Percentiles rank a stretch among this genome's conserved stretches.
These are phyloP conservation scores for Brassica cretica DNA, from an alignment of 345 rosid species.

Conservation along the genomic window DNA sequence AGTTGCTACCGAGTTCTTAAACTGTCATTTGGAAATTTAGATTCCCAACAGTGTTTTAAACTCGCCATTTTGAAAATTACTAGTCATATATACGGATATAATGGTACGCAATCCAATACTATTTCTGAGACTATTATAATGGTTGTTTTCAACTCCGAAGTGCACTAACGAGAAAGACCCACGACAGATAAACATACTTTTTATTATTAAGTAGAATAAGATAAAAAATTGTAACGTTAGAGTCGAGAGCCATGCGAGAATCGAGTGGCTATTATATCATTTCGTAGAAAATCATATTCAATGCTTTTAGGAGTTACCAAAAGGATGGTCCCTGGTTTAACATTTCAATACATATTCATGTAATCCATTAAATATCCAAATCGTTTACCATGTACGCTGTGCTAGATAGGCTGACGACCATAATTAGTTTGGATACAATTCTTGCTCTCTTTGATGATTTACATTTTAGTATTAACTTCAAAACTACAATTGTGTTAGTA, in stretches of 20 bases:
- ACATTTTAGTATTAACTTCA: not conserved
- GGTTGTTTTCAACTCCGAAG: constrained; percentile 35
- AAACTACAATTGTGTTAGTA: not conserved
- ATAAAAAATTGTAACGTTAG: constrained; percentile 28
- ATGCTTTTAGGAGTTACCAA: constrained; percentile 37
- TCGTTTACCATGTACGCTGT: not conserved
- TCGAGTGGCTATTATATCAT: constrained; percentile 36
- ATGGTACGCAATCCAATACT: not conserved
- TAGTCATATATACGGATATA: not conserved
- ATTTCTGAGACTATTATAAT: constrained; percentile 11
- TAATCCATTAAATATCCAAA: constrained; percentile 29
- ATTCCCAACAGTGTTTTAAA: too few relatives aligned
- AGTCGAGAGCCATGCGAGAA: constrained; percentile 32
- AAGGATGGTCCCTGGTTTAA: constrained; percentile 46
- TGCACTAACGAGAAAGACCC: constrained; percentile 33
- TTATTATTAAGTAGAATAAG: constrained; percentile 14
- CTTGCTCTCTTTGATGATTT: not conserved
- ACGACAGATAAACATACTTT: constrained; percentile 27
- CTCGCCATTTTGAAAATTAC: too few relatives aligned
- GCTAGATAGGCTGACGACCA: not conserved
- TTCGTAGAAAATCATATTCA: constrained; percentile 32
- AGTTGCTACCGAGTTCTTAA: too few relatives aligned
- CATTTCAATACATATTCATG: constrained; percentile 28
- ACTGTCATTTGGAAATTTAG: too few relatives aligned
- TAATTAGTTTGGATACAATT: not conserved